These are phyloP conservation scores for Chenopodium album DNA, from an alignment of 148 eudicot genomes.

Conservation along the genomic window DNA sequence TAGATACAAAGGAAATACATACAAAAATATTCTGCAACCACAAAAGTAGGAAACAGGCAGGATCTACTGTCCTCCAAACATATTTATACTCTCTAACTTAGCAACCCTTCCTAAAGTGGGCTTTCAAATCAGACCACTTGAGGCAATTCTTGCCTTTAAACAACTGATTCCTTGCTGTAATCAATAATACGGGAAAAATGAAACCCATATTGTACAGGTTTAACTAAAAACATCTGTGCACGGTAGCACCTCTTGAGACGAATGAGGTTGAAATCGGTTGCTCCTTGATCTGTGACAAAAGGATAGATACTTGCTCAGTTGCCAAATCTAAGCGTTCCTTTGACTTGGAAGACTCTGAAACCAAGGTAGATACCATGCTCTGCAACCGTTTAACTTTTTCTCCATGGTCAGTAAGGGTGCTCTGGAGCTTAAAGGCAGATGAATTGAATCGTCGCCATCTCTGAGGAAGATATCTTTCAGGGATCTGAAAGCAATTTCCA, in stretches of 20 bases:
- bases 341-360: constrained; percentile 78
- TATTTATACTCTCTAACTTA: no score
- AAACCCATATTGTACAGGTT: no score
- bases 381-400: constrained; percentile 67
- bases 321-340: constrained; percentile 74
- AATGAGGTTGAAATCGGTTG: constrained; percentile 52
- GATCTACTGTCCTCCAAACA: no score
- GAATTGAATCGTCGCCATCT: constrained; percentile 72
- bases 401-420: constrained; percentile 39
- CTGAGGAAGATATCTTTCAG: constrained; percentile 81
- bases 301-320: constrained; percentile 72
- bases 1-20: no score
- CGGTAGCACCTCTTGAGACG: constrained; percentile 38
- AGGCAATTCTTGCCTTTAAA: no score
- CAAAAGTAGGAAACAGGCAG: no score
- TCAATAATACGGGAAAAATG: no score
- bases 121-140: no score
- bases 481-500: constrained; percentile 90
- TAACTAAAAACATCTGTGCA: constrained; percentile 26
- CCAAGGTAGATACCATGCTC: constrained; percentile 68
- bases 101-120: no score
- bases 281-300: constrained; percentile 69
- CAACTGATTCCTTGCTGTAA: no score
- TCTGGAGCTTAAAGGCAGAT: constrained; percentile 39
- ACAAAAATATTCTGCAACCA: no score